Evolutionary conservation across 2,329 filamentous ascomycete species (phyloP).

Genomic region (Alternaria sp.): DNA sequence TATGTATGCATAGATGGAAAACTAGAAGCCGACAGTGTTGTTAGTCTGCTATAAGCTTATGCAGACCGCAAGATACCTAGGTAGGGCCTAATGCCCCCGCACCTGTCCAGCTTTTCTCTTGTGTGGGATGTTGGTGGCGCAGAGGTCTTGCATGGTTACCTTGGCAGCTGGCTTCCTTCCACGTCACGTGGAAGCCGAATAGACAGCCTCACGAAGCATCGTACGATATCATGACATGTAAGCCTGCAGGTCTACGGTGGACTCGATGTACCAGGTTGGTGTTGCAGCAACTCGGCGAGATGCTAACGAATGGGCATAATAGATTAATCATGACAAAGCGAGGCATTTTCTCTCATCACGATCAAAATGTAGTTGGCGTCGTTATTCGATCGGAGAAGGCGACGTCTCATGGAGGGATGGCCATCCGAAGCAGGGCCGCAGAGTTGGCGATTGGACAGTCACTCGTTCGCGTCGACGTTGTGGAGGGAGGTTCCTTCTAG

Average conservation of each 20-base stretch:
- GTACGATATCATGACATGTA: neutral
- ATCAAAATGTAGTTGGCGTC: neutral
- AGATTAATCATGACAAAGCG: neutral
- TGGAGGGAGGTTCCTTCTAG: conserved; percentile 34
- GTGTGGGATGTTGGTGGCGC: neutral
- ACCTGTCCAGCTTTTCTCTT: no score
- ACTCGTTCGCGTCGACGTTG: conserved; percentile 12
- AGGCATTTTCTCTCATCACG: neutral
- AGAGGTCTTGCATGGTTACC: neutral
- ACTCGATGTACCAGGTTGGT: neutral
- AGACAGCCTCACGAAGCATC: neutral
- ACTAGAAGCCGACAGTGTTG: no score
- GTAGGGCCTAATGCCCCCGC: no score
- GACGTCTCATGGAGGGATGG: conserved; percentile 27
- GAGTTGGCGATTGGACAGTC: conserved; percentile 26
- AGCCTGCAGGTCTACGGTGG: neutral
- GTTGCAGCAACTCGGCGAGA: neutral
- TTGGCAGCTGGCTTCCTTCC: neutral
- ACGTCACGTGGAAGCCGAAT: neutral
- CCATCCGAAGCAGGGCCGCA: conserved; percentile 19
- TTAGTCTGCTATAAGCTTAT: no score
- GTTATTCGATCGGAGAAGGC: conserved; percentile 30
- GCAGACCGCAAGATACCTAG: no score
- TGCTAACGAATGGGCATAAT: neutral
- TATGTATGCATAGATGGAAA: no score